Evolutionary conservation across 768 basidiomycete species (phyloP), one percentile per base, ranked within the genome.

Genomic region (Zangia roseola): DNA sequence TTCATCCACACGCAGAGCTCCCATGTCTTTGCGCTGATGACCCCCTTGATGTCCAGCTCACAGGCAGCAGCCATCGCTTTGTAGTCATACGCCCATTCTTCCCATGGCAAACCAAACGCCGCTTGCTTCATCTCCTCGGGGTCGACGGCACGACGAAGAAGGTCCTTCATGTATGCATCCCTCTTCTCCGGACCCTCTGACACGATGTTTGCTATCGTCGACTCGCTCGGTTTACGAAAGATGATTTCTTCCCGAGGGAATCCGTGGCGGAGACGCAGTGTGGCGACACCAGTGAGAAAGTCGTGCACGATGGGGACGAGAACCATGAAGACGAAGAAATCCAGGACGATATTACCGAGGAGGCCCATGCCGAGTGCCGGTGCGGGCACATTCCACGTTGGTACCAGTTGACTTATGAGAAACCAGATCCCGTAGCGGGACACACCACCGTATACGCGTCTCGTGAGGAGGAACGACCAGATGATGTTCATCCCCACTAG

Each of bases 1-100:
- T 57, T 69, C 58, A 69, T 69, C 67, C 67, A 68, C 17, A 68
- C 61, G 40, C 61, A 63, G n/a, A 59, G 44, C 3, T 67, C 62
- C 66, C 65, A 68, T 21, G 55, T 61, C 39, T 55, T 56, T 23
- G 53, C 53, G 4, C 24, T 25, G 9, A 68, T 58, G 13, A 51
- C 9, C 1, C 63, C 63, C n/a, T 44, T 50, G 38, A 55, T 55
- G 40, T 57, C 52, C 24, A 54, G 35, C 26, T 67, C 57, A 13
- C 42, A 45, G 2, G 68, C 66, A 7, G 55, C 49, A 10, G 50
- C 53, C 67, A 68, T 68, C 7, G 61, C 66, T 33, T 35, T 54
- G 39, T 63, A 63, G 53, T 68, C 67, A 24, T 68, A 61, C 6
- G 33, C 37, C 66, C 68, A 68, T 38, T 69, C 65, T 40, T 68